Percentiles rank a stretch among this genome's conserved stretches.
phyloP scores from a whole-genome alignment of 169 alveolate species.

The Eimeria maxima region DNA sequence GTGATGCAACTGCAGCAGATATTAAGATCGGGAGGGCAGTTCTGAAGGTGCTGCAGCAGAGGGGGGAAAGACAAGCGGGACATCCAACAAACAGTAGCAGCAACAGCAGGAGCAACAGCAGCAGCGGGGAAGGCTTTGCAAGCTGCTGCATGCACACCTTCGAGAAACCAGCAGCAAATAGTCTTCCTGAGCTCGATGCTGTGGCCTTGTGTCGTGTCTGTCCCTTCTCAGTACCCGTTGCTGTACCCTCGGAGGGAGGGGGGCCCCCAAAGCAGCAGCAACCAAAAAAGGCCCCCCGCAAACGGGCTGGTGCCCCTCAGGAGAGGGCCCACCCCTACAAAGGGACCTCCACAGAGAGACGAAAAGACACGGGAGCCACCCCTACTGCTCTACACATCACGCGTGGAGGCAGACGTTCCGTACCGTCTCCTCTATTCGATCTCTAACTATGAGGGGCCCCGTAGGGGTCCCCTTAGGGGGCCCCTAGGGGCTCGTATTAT shows the following conservation, averaged over 20 bases:
- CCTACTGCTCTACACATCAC: neutral
- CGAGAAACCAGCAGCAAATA: neutral
- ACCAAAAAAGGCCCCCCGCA: too few relatives aligned
- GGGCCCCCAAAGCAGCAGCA: too few relatives aligned
- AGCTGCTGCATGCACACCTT: slow-evolving; percentile 40
- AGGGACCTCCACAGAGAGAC: too few relatives aligned
- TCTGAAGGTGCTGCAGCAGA: neutral
- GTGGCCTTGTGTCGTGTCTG: neutral
- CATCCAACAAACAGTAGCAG: neutral
- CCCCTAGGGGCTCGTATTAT: neutral
- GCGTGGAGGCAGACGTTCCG: neutral
- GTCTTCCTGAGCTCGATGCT: neutral
- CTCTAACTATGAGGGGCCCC: neutral
- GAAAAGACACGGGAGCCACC: neutral
- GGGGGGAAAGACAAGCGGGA: neutral
- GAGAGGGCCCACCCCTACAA: too few relatives aligned
- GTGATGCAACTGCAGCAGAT: slow-evolving; percentile 23
- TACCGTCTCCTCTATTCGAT: neutral
- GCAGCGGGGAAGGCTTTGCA: slow-evolving; percentile 3
- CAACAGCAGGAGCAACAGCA: slow-evolving; percentile 29
- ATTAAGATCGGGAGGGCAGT: neutral
- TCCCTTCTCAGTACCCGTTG: slow-evolving; percentile 1
- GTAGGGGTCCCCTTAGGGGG: neutral
- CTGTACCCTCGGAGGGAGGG: neutral
- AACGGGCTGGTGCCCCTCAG: too few relatives aligned